phyloP scores from a whole-genome alignment of 768 basidiomycete species.

The Collybia sordida region DNA sequence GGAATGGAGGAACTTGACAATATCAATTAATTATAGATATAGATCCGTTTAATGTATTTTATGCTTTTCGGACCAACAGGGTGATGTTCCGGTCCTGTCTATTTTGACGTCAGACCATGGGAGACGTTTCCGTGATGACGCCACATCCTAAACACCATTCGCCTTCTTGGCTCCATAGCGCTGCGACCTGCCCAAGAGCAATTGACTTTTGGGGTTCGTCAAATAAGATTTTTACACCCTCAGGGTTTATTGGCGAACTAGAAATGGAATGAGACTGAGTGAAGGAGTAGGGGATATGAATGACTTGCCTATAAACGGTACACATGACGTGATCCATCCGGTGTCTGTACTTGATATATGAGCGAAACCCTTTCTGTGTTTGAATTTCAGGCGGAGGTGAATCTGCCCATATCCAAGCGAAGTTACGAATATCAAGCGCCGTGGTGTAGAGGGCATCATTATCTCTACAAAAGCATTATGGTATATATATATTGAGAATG shows the following conservation, averaged over 20 bases:
- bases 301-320: conserved; percentile 46
- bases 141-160: conserved; percentile 88
- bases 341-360: conserved; percentile 67
- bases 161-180: conserved; percentile 63
- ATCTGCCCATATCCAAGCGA: conserved; percentile 79
- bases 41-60: too few relatives aligned
- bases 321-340: conserved; percentile 58
- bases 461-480: conserved; percentile 38
- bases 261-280: conserved; percentile 14
- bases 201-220: conserved; percentile 64
- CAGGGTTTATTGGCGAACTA: conserved; percentile 9
- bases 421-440: conserved; percentile 43
- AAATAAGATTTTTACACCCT: conserved; percentile 46
- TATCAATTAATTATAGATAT: too few relatives aligned
- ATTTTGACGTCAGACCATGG: too few relatives aligned
- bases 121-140: conserved; percentile 37
- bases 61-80: too few relatives aligned
- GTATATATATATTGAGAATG: background rate
- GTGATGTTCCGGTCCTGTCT: too few relatives aligned
- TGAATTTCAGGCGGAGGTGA: conserved; percentile 47
- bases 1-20: too few relatives aligned
- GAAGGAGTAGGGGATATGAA: background rate
- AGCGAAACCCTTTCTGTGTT: conserved; percentile 41
- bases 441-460: conserved; percentile 55
- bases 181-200: conserved; percentile 79